Percentiles rank a stretch among this genome's conserved stretches.
phyloP scores from a whole-genome alignment of 768 basidiomycete species.

The Lactifluus echinatus region DNA sequence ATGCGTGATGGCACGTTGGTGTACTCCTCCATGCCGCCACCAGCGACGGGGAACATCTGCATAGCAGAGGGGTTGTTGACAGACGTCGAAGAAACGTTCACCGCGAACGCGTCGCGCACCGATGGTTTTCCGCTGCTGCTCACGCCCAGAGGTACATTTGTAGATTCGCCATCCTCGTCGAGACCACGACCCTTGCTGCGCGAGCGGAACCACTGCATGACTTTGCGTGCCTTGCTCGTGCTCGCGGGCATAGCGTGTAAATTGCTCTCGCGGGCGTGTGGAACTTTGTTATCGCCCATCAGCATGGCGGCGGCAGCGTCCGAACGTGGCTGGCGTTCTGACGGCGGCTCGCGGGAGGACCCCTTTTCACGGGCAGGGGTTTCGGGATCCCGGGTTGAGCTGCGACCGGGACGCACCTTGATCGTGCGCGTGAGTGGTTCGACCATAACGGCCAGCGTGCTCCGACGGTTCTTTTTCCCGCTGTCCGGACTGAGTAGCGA shows the following conservation, averaged over 20 bases:
- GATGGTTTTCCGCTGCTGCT: conserved; percentile 10
- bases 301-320: neutral
- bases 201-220: conserved; percentile 97
- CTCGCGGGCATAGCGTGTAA: conserved; percentile 50
- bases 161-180: conserved; percentile 22
- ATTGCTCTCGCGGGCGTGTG: conserved; percentile 19
- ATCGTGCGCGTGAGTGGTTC: conserved; percentile 49
- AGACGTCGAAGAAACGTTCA: conserved; percentile 12
- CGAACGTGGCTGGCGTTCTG: conserved; percentile 5
- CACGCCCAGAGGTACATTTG: neutral
- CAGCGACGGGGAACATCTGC: neutral
- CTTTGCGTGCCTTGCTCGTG: conserved; percentile 84
- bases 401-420: conserved; percentile 27
- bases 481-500: conserved; percentile 32
- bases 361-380: conserved; percentile 29
- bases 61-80: conserved; percentile 10
- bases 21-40: neutral
- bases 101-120: conserved; percentile 12
- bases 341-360: conserved; percentile 20
- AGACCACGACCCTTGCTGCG: conserved; percentile 42
- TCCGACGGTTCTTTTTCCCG: conserved; percentile 15
- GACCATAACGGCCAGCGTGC: conserved; percentile 29
- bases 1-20: conserved; percentile 5
- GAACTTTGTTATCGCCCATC: conserved; percentile 27
- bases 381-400: conserved; percentile 23